phyloP scores from a whole-genome alignment of 352 stramenopile genomes.

The Pythium phragmiticola region DNA sequence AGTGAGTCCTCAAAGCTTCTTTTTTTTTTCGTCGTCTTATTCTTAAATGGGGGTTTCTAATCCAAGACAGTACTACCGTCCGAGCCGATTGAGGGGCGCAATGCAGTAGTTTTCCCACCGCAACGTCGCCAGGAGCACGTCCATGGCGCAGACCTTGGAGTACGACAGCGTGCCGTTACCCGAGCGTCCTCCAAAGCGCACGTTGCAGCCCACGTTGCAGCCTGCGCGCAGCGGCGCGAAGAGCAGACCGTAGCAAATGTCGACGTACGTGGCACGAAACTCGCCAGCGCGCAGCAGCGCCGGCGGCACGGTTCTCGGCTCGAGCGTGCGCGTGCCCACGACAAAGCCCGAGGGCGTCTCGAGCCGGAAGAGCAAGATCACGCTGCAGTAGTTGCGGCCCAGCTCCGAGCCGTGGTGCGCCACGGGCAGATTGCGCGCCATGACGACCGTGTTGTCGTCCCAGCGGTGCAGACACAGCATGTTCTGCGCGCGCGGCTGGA shows the following conservation, averaged over 20 bases:
- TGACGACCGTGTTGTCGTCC: constrained; percentile 26
- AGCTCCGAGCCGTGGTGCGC: constrained; percentile 24
- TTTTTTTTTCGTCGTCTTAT: no score
- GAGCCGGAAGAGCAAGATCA: constrained; percentile 25
- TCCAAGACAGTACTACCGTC: background rate
- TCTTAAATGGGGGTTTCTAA: no score
- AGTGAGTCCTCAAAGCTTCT: no score
- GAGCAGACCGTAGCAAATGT: constrained; percentile 27
- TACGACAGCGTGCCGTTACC: constrained; percentile 30
- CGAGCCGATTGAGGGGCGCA: constrained; percentile 24
- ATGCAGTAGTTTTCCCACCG: constrained; percentile 32
- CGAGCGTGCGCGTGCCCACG: constrained; percentile 23
- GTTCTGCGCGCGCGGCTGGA: constrained; percentile 25
- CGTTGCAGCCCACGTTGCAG: constrained; percentile 15
- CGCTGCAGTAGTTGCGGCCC: constrained; percentile 27
- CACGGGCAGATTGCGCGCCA: constrained; percentile 26
- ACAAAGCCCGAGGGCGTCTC: constrained; percentile 20
- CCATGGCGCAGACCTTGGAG: constrained; percentile 24
- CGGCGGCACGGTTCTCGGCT: background rate
- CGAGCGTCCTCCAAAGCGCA: constrained; percentile 27
- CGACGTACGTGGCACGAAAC: constrained; percentile 23
- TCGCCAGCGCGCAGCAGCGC: constrained; percentile 19
- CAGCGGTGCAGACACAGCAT: constrained; percentile 23
- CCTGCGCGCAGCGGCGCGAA: constrained; percentile 10
- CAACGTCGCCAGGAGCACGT: constrained; percentile 30